phyloP scores from a whole-genome alignment of 139 green algal genomes.

The Chlamydomonas schloesseri region DNA sequence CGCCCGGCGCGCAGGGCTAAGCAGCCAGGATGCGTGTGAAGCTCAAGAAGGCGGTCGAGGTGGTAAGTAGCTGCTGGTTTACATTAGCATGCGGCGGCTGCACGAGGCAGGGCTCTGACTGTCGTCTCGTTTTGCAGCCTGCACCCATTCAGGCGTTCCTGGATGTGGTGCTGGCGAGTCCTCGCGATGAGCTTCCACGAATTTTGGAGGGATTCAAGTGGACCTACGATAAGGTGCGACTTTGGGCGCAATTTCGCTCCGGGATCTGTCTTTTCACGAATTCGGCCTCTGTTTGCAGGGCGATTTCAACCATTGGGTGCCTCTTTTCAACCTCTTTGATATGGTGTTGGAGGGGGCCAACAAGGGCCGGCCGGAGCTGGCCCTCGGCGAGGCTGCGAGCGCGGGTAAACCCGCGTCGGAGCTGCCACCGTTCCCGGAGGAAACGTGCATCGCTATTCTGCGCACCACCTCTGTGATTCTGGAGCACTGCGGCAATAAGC shows the following conservation, averaged over 20 bases:
- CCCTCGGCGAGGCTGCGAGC: background rate
- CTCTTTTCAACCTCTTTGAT: constrained; percentile 91
- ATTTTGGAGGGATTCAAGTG: constrained; percentile 79
- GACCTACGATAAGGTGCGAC: constrained; percentile 81
- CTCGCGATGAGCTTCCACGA: constrained; percentile 53
- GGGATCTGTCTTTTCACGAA: constrained; percentile 3
- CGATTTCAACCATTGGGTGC: constrained; percentile 92
- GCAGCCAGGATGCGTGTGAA: constrained; percentile 48
- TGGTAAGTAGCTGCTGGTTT: too few relatives aligned
- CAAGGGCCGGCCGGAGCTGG: constrained; percentile 71
- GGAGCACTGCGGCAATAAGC: constrained; percentile 94
- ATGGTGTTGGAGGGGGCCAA: constrained; percentile 80
- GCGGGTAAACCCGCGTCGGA: background rate
- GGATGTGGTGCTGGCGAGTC: constrained; percentile 58
- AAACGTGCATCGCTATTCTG: constrained; percentile 76
- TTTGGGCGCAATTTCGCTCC: constrained; percentile 1
- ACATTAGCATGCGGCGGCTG: background rate
- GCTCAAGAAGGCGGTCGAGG: constrained; percentile 53
- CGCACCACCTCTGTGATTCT: constrained; percentile 80
- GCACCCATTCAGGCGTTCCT: constrained; percentile 66
- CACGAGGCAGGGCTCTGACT: too few relatives aligned
- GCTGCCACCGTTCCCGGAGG: constrained; percentile 68
- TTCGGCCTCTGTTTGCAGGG: constrained; percentile 71
- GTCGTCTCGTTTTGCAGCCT: constrained; percentile 59
- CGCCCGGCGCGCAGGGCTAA: background rate